Conservation (phyloP, 1,284 basidiomycete species). For the Acaromyces ingoldii region DNA sequence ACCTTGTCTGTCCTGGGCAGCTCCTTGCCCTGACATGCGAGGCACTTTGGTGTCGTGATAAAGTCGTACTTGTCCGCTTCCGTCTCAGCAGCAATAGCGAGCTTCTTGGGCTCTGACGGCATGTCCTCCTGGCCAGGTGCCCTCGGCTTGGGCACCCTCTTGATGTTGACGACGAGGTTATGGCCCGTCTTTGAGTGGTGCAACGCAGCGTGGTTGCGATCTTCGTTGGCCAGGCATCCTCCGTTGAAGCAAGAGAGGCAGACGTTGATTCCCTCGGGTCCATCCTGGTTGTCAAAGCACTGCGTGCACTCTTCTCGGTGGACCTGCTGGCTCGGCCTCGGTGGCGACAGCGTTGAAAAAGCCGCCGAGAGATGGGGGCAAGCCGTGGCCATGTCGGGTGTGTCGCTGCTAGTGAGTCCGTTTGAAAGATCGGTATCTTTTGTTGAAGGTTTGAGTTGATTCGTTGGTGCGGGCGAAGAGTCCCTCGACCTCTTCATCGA, state of each 20-base stretch:
- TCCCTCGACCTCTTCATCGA: neutral
- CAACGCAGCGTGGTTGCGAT: constrained; percentile 35
- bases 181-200: constrained; percentile 60
- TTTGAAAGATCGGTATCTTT: no score
- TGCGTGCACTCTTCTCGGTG: constrained; percentile 88
- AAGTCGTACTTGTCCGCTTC: constrained; percentile 85
- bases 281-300: constrained; percentile 88
- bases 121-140: constrained; percentile 53
- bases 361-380: constrained; percentile 37
- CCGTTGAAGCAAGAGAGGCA: constrained; percentile 93
- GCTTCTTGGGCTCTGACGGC: constrained; percentile 80
- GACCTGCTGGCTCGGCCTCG: constrained; percentile 51
- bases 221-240: constrained; percentile 46
- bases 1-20: constrained; percentile 54
- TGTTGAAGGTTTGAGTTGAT: constrained; percentile 5
- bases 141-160: constrained; percentile 34
- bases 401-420: no score
- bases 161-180: constrained; percentile 72
- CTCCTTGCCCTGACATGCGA: constrained; percentile 62
- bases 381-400: constrained; percentile 26
- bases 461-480: neutral
- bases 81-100: constrained; percentile 74
- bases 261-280: constrained; percentile 69
- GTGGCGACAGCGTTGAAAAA: constrained; percentile 25
- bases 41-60: constrained; percentile 64